Evolutionary conservation across 1,284 basidiomycete species (phyloP).

Genomic region (Rhizopogon hawkerae): DNA sequence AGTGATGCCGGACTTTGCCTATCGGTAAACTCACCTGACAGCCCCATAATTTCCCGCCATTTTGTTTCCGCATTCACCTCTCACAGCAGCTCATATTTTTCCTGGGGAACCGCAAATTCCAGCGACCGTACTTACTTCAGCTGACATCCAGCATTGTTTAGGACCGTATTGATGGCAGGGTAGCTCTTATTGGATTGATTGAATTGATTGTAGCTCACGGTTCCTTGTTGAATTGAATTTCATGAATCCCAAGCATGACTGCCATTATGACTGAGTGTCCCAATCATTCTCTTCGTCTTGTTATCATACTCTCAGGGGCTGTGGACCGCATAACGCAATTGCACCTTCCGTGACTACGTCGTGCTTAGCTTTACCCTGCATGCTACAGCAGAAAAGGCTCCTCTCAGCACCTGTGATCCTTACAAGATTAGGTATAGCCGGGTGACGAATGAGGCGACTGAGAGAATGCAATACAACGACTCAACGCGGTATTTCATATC

Average conservation of each 20-base stretch:
- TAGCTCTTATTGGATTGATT: constrained; percentile 3
- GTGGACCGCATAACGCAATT: too few species aligned
- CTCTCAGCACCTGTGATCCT: too few species aligned
- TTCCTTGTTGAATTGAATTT: constrained; percentile 6
- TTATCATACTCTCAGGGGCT: too few species aligned
- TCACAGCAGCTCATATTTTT: constrained; percentile 19
- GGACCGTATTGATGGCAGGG: constrained; percentile 11
- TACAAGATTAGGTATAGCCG: too few species aligned
- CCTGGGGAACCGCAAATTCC: constrained; percentile 14
- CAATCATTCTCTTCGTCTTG: too few species aligned
- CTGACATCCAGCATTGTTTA: constrained; percentile 30
- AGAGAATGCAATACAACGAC: too few species aligned
- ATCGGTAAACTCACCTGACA: constrained; percentile 22
- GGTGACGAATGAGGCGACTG: too few species aligned
- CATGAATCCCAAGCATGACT: constrained; percentile 1
- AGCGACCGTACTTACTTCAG: constrained; percentile 30
- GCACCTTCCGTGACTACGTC: too few species aligned
- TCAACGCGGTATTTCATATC: too few species aligned
- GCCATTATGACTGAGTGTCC: too few species aligned
- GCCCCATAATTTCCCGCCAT: constrained; percentile 7
- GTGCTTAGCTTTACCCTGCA: too few species aligned
- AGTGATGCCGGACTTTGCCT: constrained; percentile 22
- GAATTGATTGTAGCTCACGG: constrained; percentile 1
- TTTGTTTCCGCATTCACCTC: constrained; percentile 16
- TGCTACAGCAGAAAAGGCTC: too few species aligned